Percentiles rank a stretch among this genome's conserved stretches.
phyloP scores from a whole-genome alignment of 2,329 filamentous ascomycete species.

The Colletotrichum sp. region DNA sequence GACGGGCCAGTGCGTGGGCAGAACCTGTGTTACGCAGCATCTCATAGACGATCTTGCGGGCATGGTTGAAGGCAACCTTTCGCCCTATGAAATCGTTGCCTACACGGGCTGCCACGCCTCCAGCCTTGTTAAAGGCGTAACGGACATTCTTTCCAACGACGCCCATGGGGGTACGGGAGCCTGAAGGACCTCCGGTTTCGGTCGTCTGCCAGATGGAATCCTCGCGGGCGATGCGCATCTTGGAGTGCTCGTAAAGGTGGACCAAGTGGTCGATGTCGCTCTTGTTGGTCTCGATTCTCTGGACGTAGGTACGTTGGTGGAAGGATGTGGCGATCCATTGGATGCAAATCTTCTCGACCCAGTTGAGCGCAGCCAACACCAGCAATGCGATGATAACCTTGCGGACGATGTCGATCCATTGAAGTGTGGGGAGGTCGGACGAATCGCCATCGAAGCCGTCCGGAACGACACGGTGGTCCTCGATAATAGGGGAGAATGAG shows the following conservation, averaged over 20 bases:
- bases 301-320: conserved; percentile 87
- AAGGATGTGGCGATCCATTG: conserved; percentile 95
- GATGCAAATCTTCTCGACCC: conserved; percentile 90
- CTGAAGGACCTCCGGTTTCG: conserved; percentile 51
- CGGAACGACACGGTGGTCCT: conserved; percentile 51
- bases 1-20: conserved; percentile 83
- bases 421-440: conserved; percentile 41
- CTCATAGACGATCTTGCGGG: conserved; percentile 82
- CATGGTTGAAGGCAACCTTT: conserved; percentile 73
- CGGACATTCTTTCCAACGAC: conserved; percentile 77
- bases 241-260: conserved; percentile 71
- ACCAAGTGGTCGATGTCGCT: conserved; percentile 75
- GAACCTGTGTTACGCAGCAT: conserved; percentile 75
- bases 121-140: conserved; percentile 78
- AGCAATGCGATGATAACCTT: conserved; percentile 89
- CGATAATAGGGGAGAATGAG: conserved; percentile 85
- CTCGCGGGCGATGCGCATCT: conserved; percentile 68
- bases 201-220: conserved; percentile 53
- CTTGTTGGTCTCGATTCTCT: conserved; percentile 91
- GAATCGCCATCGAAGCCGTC: conserved; percentile 43
- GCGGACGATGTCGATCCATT: conserved; percentile 81
- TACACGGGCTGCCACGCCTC: conserved; percentile 83
- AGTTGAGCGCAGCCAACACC: conserved; percentile 79
- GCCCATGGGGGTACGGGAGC: conserved; percentile 75
- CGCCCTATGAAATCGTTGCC: conserved; percentile 92